Evolutionary conservation across 768 basidiomycete genomes (phyloP).

Genomic region (Tylopilus balloui): DNA sequence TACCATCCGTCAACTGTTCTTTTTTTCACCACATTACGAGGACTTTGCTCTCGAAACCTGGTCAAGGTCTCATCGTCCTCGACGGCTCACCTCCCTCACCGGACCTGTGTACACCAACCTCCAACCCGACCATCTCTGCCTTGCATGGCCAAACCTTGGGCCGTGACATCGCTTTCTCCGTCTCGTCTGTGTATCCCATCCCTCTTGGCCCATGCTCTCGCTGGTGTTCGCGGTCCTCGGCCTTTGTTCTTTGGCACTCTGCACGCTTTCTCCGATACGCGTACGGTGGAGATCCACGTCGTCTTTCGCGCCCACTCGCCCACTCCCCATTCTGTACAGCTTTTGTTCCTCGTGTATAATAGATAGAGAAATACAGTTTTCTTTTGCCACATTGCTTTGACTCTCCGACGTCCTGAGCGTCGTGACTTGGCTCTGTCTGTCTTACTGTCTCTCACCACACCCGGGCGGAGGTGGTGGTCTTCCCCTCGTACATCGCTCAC

Average conservation of each 20-base stretch:
- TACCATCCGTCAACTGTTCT: neutral
- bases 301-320: neutral
- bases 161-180: neutral
- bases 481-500: slow-evolving; percentile 10
- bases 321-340: slow-evolving; percentile 17
- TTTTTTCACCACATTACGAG: neutral
- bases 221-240: neutral
- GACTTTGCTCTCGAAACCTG: neutral
- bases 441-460: slow-evolving; percentile 22
- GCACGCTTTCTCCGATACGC: neutral
- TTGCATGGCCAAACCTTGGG: neutral
- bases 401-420: slow-evolving; percentile 47
- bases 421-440: slow-evolving; percentile 30
- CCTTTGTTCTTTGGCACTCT: neutral
- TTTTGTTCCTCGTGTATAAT: slow-evolving; percentile 27
- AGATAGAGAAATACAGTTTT: slow-evolving; percentile 37
- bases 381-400: slow-evolving; percentile 46
- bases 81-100: neutral
- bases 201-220: neutral
- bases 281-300: neutral
- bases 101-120: neutral
- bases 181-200: neutral
- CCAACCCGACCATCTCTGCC: neutral
- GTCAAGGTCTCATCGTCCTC: neutral
- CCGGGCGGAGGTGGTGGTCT: slow-evolving; percentile 12